Conservation (phyloP, 208 protist genomes). For the Acanthamoeba culbertsoni region DNA sequence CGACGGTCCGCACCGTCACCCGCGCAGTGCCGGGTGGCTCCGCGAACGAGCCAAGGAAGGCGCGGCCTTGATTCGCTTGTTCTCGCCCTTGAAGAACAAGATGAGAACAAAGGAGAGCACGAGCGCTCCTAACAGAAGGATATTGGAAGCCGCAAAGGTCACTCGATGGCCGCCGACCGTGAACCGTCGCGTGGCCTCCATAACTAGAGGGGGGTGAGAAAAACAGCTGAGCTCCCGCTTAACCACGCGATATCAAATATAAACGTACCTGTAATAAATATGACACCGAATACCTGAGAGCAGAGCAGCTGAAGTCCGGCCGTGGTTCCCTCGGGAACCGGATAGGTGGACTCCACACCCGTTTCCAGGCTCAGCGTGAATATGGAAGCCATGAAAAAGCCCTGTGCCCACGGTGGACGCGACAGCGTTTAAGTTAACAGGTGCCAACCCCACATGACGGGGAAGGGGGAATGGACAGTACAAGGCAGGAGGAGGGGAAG, state of each 20-base stretch:
- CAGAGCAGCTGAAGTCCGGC: not conserved
- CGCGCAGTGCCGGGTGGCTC: not conserved
- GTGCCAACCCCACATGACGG: not conserved
- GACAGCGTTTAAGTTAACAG: not conserved
- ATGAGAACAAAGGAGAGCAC: not conserved
- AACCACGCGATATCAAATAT: not conserved
- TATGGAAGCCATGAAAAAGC: not conserved
- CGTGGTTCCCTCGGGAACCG: not conserved
- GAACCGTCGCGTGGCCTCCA: not conserved
- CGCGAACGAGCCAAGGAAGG: not conserved
- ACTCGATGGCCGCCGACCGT: not conserved
- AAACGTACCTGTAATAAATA: not conserved
- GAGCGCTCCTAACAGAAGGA: not conserved
- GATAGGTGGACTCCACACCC: not conserved
- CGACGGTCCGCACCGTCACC: no score
- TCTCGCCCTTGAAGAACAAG: conserved; percentile 2
- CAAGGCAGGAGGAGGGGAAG: not conserved
- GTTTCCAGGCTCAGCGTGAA: not conserved
- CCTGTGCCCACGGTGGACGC: not conserved
- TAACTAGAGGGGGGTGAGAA: not conserved
- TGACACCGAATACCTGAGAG: not conserved
- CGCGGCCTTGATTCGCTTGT: not conserved
- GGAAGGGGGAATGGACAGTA: not conserved
- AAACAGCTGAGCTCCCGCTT: not conserved
- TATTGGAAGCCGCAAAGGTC: not conserved